Evolutionary conservation across 805 yeast species (phyloP), one percentile per base, ranked within the genome.

Genomic region (Candida ipomoeae): DNA sequence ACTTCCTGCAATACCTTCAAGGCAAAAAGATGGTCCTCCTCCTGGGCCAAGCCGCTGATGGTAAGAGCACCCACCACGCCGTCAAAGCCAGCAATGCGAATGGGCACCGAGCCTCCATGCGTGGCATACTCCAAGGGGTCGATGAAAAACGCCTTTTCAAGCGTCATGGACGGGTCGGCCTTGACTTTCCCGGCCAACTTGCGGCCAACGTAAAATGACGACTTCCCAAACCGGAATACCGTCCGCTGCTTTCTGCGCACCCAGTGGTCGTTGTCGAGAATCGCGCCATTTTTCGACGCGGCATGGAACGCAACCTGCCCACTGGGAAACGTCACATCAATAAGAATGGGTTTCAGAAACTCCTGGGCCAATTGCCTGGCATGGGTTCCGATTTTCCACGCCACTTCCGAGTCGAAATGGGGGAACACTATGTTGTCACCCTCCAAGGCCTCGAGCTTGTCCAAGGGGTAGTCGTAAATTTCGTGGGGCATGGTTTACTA

Each of bases 101-200:
- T 64, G 10, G 84, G 84, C 45, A 81, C 73, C 33, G 78, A 74
- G 48, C 86, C 86, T 21, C 86, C 86, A 55, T 79, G 82, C 31
- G 70, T 63, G 8, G 82, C 81, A 56, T 71, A 80, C 11, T 75
- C 79, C 17, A 56, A 56, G 8, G 74, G 65, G 29, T 74, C 71
- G 17, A 79, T 63, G 48, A 69, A 73, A 38, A 64, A 63, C 3
- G 69, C 72, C 32, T 63, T 65, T 39, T 73, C 77, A 2, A 73
- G 48, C 6, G 76, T 65, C 45, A 49, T 21, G 11, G 45, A 21
- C 0, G 45, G 13, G 3, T 40, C 36, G 4, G 45, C 36, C n/a
- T 40, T 37, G 45, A 69, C 64, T 51, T 67, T 72, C 1, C 46
- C 48, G 21, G 67, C 66, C 50, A 76, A 64, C 57, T 74, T 75